These are phyloP conservation scores for Aureobasidium musti DNA, from an alignment of 2,329 filamentous ascomycete genomes.

Conservation along the genomic window DNA sequence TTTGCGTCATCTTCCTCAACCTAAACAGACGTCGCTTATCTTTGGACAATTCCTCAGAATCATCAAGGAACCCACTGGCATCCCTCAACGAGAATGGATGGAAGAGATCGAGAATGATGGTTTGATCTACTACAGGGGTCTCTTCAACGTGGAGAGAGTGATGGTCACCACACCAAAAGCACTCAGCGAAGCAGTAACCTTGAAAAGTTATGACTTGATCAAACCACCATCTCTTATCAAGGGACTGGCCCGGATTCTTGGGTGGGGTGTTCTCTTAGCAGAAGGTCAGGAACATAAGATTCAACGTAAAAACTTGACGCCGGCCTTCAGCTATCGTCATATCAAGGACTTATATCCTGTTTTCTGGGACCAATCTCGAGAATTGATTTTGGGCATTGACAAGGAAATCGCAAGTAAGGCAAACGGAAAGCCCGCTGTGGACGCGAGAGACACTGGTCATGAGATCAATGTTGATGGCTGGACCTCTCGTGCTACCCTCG, in stretches of 20 bases:
- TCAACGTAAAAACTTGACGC: constrained; percentile 72
- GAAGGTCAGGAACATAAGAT: constrained; percentile 55
- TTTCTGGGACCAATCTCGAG: constrained; percentile 74
- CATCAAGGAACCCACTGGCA: constrained; percentile 42
- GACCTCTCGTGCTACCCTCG: constrained; percentile 56
- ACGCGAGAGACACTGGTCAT: constrained; percentile 36
- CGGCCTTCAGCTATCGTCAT: constrained; percentile 82
- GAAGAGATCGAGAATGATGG: constrained; percentile 34
- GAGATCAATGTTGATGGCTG: constrained; percentile 50
- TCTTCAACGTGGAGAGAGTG: constrained; percentile 45
- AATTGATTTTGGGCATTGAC: constrained; percentile 42
- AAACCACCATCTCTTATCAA: constrained; percentile 49
- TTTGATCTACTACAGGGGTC: constrained; percentile 44
- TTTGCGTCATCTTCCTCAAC: constrained; percentile 44
- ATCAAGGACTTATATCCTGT: constrained; percentile 80
- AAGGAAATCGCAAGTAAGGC: constrained; percentile 35
- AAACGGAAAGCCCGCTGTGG: constrained; percentile 32
- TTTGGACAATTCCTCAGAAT: constrained; percentile 44
- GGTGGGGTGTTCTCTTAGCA: constrained; percentile 54
- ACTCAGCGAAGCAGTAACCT: constrained; percentile 55
- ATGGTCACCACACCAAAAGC: constrained; percentile 46
- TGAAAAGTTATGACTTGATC: constrained; percentile 57
- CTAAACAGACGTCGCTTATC: constrained; percentile 37
- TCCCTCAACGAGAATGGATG: constrained; percentile 21
- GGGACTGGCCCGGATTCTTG: constrained; percentile 53